Evolutionary conservation across 2,329 filamentous ascomycete species (phyloP).

Genomic region (Diatrype stigma): DNA sequence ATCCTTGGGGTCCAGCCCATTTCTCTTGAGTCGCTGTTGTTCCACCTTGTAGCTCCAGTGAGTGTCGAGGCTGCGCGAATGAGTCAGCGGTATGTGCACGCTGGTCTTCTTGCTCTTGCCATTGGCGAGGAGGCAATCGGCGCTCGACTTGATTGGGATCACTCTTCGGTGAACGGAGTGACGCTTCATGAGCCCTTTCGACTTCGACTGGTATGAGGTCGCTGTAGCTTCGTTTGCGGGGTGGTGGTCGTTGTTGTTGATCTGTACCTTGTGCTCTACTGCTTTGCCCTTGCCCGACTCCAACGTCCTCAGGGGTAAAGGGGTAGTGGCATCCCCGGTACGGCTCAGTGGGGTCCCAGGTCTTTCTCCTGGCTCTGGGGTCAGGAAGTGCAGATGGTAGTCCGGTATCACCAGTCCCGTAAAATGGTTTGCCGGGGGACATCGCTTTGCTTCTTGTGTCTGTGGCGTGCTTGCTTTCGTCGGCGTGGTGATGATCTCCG

Average conservation of each 20-base stretch:
- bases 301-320: slow-evolving; percentile 4
- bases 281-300: slow-evolving; percentile 2
- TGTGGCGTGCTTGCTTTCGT: not conserved
- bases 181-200: slow-evolving; percentile 25
- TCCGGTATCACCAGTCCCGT: slow-evolving; percentile 24
- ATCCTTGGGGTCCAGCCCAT: not conserved
- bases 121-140: slow-evolving; percentile 8
- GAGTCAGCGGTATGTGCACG: slow-evolving; percentile 5
- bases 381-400: slow-evolving; percentile 18
- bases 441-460: too few relatives aligned
- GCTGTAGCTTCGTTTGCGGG: slow-evolving; percentile 27
- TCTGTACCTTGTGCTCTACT: slow-evolving; percentile 7
- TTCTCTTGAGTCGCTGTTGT: not conserved
- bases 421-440: slow-evolving; percentile 8
- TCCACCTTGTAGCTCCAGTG: not conserved
- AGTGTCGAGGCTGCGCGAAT: slow-evolving; percentile 7
- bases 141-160: slow-evolving; percentile 20
- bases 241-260: not conserved
- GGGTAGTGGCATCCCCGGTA: slow-evolving; percentile 6
- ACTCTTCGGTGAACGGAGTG: slow-evolving; percentile 21
- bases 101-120: not conserved
- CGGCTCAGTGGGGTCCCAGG: slow-evolving; percentile 6
- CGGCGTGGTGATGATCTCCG: slow-evolving; percentile 12
- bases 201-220: slow-evolving; percentile 34
- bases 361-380: slow-evolving; percentile 8